Evolutionary conservation across 2,329 filamentous ascomycete genomes (phyloP).

Genomic region (Microcera coccophila): DNA sequence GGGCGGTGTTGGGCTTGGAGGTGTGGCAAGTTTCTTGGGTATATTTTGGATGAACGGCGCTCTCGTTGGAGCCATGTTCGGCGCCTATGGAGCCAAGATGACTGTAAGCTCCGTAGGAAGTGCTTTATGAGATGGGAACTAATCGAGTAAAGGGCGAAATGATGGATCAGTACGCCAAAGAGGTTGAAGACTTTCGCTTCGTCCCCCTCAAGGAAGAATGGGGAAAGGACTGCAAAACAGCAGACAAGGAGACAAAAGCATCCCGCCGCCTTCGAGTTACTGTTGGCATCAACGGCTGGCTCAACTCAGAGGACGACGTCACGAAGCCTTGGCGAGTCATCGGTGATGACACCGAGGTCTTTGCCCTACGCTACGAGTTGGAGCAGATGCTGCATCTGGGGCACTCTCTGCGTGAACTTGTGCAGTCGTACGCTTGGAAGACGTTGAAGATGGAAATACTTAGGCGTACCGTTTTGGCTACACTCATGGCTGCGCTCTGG

Average conservation of each 20-base stretch:
- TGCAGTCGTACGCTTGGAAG: constrained; percentile 71
- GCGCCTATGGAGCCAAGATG: constrained; percentile 79
- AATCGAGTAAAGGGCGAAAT: constrained; percentile 59
- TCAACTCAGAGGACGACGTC: constrained; percentile 70
- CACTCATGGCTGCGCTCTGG: constrained; percentile 65
- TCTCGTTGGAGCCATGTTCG: constrained; percentile 81
- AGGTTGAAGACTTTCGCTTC: constrained; percentile 79
- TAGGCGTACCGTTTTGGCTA: constrained; percentile 65
- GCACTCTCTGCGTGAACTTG: constrained; percentile 65
- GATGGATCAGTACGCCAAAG: constrained; percentile 82
- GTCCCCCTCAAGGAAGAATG: constrained; percentile 61
- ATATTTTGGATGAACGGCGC: constrained; percentile 83
- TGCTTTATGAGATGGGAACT: constrained; percentile 1
- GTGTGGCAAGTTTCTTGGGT: constrained; percentile 80
- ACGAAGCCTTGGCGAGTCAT: constrained; percentile 76
- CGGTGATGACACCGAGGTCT: constrained; percentile 68
- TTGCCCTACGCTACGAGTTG: constrained; percentile 81
- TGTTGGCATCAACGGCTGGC: constrained; percentile 85
- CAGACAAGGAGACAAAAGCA: constrained; percentile 23
- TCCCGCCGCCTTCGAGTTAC: constrained; percentile 66
- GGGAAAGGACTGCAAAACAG: constrained; percentile 26
- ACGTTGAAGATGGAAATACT: constrained; percentile 72
- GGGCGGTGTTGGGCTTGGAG: constrained; percentile 79
- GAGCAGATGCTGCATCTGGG: constrained; percentile 73
- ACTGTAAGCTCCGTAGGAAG: constrained; percentile 36